A percentile compares a stretch with the other conserved stretches of the same genome.
These are phyloP conservation scores for Pseudoturritis turrita DNA, from an alignment of 345 rosid species.

Conservation along the genomic window DNA sequence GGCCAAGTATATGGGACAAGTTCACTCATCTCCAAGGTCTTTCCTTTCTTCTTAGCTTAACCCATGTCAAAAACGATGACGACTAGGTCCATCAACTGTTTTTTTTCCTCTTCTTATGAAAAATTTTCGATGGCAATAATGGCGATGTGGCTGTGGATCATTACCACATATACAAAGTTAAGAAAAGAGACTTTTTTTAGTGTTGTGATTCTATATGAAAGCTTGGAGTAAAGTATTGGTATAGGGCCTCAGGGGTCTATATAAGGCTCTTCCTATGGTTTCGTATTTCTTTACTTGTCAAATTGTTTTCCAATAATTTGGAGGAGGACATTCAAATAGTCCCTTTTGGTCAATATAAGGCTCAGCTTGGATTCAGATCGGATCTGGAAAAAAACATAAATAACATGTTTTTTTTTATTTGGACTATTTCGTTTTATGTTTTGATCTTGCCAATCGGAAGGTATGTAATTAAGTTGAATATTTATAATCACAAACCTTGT, in stretches of 20 bases:
- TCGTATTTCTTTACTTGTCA: neutral
- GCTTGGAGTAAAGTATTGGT: too few relatives aligned
- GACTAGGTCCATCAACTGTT: neutral
- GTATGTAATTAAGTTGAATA: too few relatives aligned
- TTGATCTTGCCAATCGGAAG: too few relatives aligned
- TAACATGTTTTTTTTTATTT: too few relatives aligned
- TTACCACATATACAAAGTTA: constrained; percentile 76
- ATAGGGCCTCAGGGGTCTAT: neutral
- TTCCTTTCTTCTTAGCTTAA: neutral
- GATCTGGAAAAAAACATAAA: too few relatives aligned
- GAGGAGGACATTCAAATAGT: constrained; percentile 95
- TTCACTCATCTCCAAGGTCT: constrained; percentile 65
- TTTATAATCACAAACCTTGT: too few relatives aligned
- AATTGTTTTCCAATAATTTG: constrained; percentile 13
- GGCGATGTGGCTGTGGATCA: constrained; percentile 78
- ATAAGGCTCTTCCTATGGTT: neutral
- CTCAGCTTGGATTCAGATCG: too few relatives aligned
- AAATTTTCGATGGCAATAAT: constrained; percentile 59
- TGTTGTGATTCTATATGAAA: neutral
- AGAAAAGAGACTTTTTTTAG: neutral
- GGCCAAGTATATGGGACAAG: constrained; percentile 83
- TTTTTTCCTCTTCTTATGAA: constrained; percentile 38
- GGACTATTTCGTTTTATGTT: too few relatives aligned
- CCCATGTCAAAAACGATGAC: neutral
- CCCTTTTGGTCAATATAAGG: too few relatives aligned